phyloP scores from a whole-genome alignment of 1,139 yeast species.

The Entelexis sorbosivorans region DNA sequence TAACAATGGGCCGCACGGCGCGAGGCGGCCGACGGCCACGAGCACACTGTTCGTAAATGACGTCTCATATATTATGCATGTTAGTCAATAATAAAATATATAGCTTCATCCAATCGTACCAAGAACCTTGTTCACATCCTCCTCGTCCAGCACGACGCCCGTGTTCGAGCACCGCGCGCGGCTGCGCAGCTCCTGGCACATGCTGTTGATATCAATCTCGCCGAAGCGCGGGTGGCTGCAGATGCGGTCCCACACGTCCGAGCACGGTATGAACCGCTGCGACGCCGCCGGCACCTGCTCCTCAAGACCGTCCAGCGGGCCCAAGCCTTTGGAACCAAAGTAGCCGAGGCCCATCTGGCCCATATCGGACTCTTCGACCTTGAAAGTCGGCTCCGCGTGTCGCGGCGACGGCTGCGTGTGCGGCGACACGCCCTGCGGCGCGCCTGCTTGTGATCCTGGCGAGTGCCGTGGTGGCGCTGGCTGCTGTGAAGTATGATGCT shows the following conservation, averaged over 20 bases:
- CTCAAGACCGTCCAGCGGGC: constrained; percentile 19
- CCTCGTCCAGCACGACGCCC: constrained; percentile 75
- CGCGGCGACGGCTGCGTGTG: not conserved
- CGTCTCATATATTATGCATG: not conserved
- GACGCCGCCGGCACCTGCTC: constrained; percentile 46
- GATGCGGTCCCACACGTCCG: constrained; percentile 93
- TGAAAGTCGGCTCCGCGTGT: not conserved
- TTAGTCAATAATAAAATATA: constrained; percentile 1
- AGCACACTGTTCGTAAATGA: constrained; percentile 1
- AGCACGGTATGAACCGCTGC: constrained; percentile 47
- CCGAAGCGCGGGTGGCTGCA: constrained; percentile 89
- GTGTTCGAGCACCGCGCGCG: constrained; percentile 94
- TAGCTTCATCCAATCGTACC: constrained; percentile 21
- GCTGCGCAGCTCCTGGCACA: constrained; percentile 73
- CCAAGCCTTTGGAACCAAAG: not conserved
- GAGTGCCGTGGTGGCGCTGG: not conserved
- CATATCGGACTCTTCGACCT: not conserved
- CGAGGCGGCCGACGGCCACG: too few relatives aligned
- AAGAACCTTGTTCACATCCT: constrained; percentile 61
- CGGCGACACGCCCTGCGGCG: not conserved
- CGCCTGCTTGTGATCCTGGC: not conserved
- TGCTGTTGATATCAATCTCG: constrained; percentile 84
- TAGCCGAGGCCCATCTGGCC: not conserved
- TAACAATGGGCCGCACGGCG: too few relatives aligned
- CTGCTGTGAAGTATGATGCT: not conserved